These are phyloP conservation scores for Moesziomyces parantarcticus DNA, from an alignment of 1,284 basidiomycete species.

Conservation along the genomic window DNA sequence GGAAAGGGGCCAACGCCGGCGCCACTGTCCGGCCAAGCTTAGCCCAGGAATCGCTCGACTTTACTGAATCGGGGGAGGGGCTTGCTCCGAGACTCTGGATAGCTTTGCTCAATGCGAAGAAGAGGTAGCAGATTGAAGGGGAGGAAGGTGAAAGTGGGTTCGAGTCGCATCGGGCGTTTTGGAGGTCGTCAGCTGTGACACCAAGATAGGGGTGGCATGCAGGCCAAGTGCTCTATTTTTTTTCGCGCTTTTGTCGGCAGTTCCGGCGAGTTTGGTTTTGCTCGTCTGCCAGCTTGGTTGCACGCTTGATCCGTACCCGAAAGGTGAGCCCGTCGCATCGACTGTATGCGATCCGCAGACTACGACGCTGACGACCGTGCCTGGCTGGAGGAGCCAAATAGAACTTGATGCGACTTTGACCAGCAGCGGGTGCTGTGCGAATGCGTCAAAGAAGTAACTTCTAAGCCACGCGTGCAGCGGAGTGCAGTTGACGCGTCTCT, in stretches of 20 bases:
- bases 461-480: conserved; percentile 6
- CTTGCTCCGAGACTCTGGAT: not conserved
- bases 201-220: conserved; percentile 33
- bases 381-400: not conserved
- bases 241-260: not conserved
- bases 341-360: not conserved
- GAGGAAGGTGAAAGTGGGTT: not conserved
- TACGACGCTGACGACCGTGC: not conserved
- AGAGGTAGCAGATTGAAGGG: not conserved
- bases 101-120: not conserved
- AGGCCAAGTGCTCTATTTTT: conserved; percentile 1
- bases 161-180: not conserved
- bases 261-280: not conserved
- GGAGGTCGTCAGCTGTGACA: not conserved
- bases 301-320: not conserved
- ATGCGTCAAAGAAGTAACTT: conserved; percentile 24
- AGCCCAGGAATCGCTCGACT: no score
- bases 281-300: not conserved
- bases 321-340: not conserved
- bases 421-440: conserved; percentile 1
- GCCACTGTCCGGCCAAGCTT: no score
- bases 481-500: conserved; percentile 15
- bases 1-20: not conserved
- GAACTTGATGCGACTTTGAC: conserved; percentile 2
- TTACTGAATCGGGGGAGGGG: not conserved